Base-by-base conservation (phyloP, 2,329 filamentous ascomycete genomes). In the Alternaria solani region DNA sequence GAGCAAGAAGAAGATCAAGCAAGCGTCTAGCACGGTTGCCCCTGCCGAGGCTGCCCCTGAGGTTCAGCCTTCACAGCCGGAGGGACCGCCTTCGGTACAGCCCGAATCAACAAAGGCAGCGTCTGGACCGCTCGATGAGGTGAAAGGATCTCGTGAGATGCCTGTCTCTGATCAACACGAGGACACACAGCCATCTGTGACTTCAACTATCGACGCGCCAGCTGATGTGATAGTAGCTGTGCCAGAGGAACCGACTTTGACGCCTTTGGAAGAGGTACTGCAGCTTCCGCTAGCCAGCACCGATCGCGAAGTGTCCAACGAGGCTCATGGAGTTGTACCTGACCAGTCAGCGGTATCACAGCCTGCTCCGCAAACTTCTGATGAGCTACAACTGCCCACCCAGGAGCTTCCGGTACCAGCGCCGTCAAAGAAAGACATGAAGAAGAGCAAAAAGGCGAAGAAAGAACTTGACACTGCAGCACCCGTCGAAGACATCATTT, bases 1-100 rank as follows among this genome's bases (percentile, higher is more conserved):
- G 39, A 59, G 63, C 53, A 69, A 69, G 34, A 76, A 77, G 60
- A 76, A 75, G 57, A 54, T 48, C 14, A 72, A 72, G 55, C 69
- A 70, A 51, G 62, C 68, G 49, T 64, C 68, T 26, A 47, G 57
- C 20, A 47, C 30, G 20, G 48, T 44, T 7, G 54, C 51, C 2
- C 54, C 65, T 4, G 12, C 57, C 20, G 63, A 64, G n/a, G 25
- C 60, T 6, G 1, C 49, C 16, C 36, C 55, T 16, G 63, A 62
- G 28, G 28, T 36, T 7, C 39, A 61, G 20, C 7, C 28, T 30
- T 18, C 30, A 5, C 52, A 52, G 32, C 36, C 55, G 23, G 57
- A 63, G 30, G 43, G 57, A 46, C 12, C 41, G 23, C 16, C 20
- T 5, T 12, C 57, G 34, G n/a, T 42, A 12, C 36, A 59, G 16